These are phyloP conservation scores for Aspergillus ochraceus DNA, from an alignment of 2,329 filamentous ascomycete genomes.

Conservation along the genomic window DNA sequence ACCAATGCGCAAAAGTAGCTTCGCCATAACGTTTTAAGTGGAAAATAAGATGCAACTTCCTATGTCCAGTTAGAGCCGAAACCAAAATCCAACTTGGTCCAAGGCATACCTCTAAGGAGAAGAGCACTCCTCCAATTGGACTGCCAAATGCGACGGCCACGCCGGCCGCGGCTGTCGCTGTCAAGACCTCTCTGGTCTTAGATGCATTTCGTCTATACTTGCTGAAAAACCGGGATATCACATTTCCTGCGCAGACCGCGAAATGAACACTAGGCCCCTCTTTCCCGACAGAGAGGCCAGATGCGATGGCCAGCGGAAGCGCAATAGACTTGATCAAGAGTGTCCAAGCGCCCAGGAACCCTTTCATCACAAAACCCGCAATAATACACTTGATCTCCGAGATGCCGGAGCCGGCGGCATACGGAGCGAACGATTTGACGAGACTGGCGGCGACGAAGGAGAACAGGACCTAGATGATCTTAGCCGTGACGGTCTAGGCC, in stretches of 20 bases:
- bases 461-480: slow-evolving; percentile 63
- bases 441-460: slow-evolving; percentile 78
- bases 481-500: not conserved
- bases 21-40: slow-evolving; percentile 94
- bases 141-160: slow-evolving; percentile 97
- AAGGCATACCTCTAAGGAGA: slow-evolving; percentile 72
- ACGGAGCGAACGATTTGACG: slow-evolving; percentile 89
- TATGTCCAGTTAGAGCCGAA: slow-evolving; percentile 26
- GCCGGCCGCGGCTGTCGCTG: slow-evolving; percentile 89
- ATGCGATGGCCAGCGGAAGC: slow-evolving; percentile 87
- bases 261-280: slow-evolving; percentile 99
- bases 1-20: slow-evolving; percentile 98
- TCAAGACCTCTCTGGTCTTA: slow-evolving; percentile 92
- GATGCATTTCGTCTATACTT: slow-evolving; percentile 91
- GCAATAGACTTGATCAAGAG: slow-evolving; percentile 91
- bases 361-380: slow-evolving; percentile 98
- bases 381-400: slow-evolving; percentile 99
- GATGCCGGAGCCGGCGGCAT: slow-evolving; percentile 93
- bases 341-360: slow-evolving; percentile 89
- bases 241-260: slow-evolving; percentile 94
- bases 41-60: slow-evolving; percentile 96
- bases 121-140: slow-evolving; percentile 93
- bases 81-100: not conserved
- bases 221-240: slow-evolving; percentile 87
- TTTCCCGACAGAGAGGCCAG: slow-evolving; percentile 91